A percentile compares a stretch with the other conserved stretches of the same genome.
Evolutionary conservation across 805 yeast genomes (phyloP).

Genomic region (Teunomyces cretensis): DNA sequence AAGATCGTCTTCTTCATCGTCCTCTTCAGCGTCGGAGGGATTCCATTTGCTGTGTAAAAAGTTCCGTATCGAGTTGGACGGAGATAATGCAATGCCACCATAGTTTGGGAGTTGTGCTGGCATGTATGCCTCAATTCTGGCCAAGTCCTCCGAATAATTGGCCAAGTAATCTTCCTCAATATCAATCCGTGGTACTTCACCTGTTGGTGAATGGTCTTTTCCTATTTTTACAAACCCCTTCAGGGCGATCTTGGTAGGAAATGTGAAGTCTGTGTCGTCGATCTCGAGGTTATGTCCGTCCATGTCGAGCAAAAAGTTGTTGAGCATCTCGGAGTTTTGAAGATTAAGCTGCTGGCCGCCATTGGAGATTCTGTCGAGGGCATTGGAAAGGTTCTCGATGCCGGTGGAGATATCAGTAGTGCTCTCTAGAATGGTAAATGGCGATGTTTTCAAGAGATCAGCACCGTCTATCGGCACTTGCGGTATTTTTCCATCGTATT

Average conservation of each 20-base stretch:
- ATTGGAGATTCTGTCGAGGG: slow-evolving; percentile 24
- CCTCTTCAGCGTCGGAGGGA: slow-evolving; percentile 2
- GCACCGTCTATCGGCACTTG: neutral
- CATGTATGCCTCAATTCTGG: slow-evolving; percentile 27
- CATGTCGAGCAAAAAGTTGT: slow-evolving; percentile 16
- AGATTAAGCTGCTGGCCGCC: slow-evolving; percentile 26
- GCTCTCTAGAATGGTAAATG: neutral
- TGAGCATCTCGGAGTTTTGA: slow-evolving; percentile 28
- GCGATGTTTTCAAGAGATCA: neutral
- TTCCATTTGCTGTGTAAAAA: neutral
- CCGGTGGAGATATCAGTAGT: slow-evolving; percentile 25
- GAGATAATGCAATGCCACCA: slow-evolving; percentile 5
- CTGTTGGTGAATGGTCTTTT: neutral
- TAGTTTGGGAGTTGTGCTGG: slow-evolving; percentile 16
- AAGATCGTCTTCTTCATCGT: slow-evolving; percentile 8
- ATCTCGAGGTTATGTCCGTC: neutral
- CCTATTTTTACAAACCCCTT: neutral
- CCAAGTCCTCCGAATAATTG: slow-evolving; percentile 39
- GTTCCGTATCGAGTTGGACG: neutral
- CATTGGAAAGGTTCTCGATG: slow-evolving; percentile 22
- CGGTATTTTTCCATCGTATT: neutral
- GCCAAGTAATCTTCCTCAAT: neutral
- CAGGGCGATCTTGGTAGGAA: neutral
- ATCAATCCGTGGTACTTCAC: neutral
- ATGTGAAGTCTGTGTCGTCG: neutral